phyloP scores from a whole-genome alignment of 306 rosid species.

The Ormosia emarginata region DNA sequence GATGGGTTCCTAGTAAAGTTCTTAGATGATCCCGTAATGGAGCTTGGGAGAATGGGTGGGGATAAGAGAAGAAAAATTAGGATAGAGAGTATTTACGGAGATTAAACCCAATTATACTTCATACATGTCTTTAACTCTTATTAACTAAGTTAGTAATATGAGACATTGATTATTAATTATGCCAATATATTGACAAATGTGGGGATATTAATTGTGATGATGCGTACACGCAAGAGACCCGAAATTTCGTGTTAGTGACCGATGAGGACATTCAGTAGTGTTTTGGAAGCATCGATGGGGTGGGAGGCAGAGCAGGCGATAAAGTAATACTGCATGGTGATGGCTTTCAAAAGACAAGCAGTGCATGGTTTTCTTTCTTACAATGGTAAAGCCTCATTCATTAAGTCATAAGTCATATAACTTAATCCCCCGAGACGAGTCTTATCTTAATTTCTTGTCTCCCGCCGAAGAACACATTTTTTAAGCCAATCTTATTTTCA shows the following conservation, averaged over 20 bases:
- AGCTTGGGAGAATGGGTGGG: too few relatives aligned
- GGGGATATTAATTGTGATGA: neutral
- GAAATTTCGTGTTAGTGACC: neutral
- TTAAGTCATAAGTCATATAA: neutral
- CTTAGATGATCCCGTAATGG: too few relatives aligned
- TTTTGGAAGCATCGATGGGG: slow-evolving; percentile 19
- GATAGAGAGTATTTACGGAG: too few relatives aligned
- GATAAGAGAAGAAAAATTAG: too few relatives aligned
- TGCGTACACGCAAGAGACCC: slow-evolving; percentile 13
- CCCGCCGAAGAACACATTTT: neutral
- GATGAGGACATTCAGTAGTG: slow-evolving; percentile 10
- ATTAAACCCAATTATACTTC: too few relatives aligned
- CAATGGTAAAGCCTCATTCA: neutral
- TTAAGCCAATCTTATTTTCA: neutral
- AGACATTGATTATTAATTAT: neutral
- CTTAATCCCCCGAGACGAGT: neutral
- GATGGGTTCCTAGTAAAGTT: too few relatives aligned
- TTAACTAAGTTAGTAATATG: too few relatives aligned
- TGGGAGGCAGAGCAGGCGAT: neutral
- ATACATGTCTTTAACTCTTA: too few relatives aligned
- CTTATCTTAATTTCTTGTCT: neutral
- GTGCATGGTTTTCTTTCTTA: neutral
- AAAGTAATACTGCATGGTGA: neutral
- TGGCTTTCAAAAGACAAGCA: neutral
- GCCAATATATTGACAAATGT: neutral